Conservation (phyloP, 2,329 filamentous ascomycete genomes). For the Fusarium oligoseptatum region DNA sequence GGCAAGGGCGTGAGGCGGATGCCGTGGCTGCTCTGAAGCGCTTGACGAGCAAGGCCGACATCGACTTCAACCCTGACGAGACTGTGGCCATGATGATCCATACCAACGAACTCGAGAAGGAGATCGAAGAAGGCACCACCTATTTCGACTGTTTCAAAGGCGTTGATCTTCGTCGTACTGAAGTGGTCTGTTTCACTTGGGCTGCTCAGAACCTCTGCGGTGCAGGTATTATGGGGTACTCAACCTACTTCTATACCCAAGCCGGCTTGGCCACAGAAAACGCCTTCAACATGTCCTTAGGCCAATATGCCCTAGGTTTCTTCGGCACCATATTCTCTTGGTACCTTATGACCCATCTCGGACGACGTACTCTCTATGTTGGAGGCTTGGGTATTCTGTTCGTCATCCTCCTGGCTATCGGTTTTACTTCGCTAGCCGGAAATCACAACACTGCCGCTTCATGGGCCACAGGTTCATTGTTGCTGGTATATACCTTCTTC, state of each 20-base stretch:
- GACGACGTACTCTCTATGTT: slow-evolving; percentile 22
- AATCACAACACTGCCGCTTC: slow-evolving; percentile 54
- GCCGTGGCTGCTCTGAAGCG: background rate
- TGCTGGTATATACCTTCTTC: slow-evolving; percentile 57
- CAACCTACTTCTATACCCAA: background rate
- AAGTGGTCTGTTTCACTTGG: slow-evolving; percentile 54
- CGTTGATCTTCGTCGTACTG: slow-evolving; percentile 56
- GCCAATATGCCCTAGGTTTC: background rate
- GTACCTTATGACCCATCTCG: slow-evolving; percentile 6
- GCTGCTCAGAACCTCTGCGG: slow-evolving; percentile 15
- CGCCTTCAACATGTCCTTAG: background rate
- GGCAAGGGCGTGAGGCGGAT: background rate
- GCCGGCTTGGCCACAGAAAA: background rate
- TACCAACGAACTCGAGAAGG: background rate
- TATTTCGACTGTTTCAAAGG: slow-evolving; percentile 62
- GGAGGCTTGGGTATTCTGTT: slow-evolving; percentile 62
- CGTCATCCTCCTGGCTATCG: slow-evolving; percentile 55
- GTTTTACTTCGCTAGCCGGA: slow-evolving; percentile 45
- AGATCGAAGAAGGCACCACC: slow-evolving; percentile 28
- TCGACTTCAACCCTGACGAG: background rate
- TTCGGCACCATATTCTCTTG: background rate
- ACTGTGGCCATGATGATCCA: background rate
- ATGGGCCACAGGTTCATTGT: slow-evolving; percentile 60
- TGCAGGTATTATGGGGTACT: background rate
- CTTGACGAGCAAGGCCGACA: background rate